Evolutionary conservation across 441 rosid species (phyloP).

Genomic region (Euphorbia corollata): DNA sequence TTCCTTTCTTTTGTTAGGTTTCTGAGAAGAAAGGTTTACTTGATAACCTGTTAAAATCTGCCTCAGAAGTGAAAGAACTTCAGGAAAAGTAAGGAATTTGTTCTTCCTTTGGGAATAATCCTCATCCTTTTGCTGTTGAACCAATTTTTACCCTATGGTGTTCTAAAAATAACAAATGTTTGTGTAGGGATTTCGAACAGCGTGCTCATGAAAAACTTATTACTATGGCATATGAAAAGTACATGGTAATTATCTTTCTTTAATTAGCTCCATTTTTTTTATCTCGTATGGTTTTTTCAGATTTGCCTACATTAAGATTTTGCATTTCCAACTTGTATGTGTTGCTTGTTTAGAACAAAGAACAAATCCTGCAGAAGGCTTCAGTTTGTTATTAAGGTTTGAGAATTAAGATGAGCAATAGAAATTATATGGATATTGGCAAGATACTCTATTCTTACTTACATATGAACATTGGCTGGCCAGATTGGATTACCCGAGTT

Average conservation of each 20-base stretch:
- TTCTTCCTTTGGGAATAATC: constrained; percentile 14
- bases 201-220: constrained; percentile 74
- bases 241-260: constrained; percentile 50
- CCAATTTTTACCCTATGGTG: constrained; percentile 7
- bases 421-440: not conserved
- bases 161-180: constrained; percentile 17
- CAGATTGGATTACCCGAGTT: not conserved
- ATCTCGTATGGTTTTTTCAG: not conserved
- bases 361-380: constrained; percentile 1
- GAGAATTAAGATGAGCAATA: not conserved
- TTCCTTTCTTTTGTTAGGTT: constrained; percentile 39
- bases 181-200: constrained; percentile 64
- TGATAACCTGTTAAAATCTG: constrained; percentile 50
- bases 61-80: constrained; percentile 46
- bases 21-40: constrained; percentile 53
- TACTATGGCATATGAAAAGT: constrained; percentile 72
- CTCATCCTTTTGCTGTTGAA: constrained; percentile 14
- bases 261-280: not conserved
- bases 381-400: not conserved
- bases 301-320: not conserved
- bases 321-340: constrained; percentile 1
- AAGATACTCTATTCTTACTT: not conserved
- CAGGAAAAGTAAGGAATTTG: constrained; percentile 57
- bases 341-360: not conserved
- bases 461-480: not conserved